Base-by-base conservation (phyloP, 441 rosid genomes). In the Jatropha podagrica region DNA sequence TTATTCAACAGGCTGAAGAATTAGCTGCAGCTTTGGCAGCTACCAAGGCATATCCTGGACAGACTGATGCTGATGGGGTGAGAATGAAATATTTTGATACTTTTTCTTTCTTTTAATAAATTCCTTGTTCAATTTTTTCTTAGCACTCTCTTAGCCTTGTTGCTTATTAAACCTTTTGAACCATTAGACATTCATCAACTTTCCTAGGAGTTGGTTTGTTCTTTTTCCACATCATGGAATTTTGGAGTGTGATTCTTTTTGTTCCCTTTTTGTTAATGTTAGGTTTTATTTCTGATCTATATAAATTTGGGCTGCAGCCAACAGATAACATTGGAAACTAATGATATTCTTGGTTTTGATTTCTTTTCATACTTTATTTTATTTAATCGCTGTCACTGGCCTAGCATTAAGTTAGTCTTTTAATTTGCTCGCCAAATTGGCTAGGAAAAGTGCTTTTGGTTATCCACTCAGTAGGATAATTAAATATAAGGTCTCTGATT, bases 1-100 rank as follows among this genome's bases (percentile, higher is more conserved):
- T 78, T 38, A 62, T 84, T 54, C 27, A 80, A 78, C 87, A 96
- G 99, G 99, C 98, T 77, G 97, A 92, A 87, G 97, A 94, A 75
- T 74, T 91, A 42, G 89, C 94, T 72, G 89, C 90, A 51, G 97
- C 98, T 41, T 74, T 90, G 82, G 91, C 91, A 65, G 97, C 98
- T 78, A 84, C 94, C 85, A 96, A 90, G 84, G 92, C 86, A 41
- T 77, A 68, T 46, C 88, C 86, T 7, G 74, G 72, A 46, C 92
- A 90, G 64, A 75, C 81, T 13, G 90, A 90, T 76, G 73, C 81
- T 55, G 91, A 90, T 80, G 83, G 8, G 93, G 98, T 96, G 79
- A 91, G 87, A 69, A 68, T 48, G 13, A 51, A 69, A 49, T 0
- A 69, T 20, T 41, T 56, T 71, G 10, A 40, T 26, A 8, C 15